Evolutionary conservation across 257 asterid genomes (phyloP), one percentile per base, ranked within the genome.

Genomic region (Salvia rosmarinus): DNA sequence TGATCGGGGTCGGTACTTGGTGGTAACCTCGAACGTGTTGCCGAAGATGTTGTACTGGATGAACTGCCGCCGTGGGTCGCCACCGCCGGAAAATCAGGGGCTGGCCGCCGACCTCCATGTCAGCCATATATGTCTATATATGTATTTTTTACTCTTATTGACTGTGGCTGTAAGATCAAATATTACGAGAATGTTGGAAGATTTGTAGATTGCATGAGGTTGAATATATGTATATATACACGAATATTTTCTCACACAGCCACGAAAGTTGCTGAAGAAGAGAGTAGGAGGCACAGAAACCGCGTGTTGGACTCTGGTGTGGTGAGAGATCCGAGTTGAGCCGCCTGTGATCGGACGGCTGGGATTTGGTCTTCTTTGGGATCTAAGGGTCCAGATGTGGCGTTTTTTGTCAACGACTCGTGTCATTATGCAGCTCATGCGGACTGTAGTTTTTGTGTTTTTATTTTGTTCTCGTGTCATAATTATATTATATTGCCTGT

Each of bases 41-140:
- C 98, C 98, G 75, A 88, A 92, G 30, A 92, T 92, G 39, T 92
- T 87, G 58, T 92, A 92, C 64, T 92, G 98, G 72, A 92, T 90
- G 71, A 92, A 92, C 95, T 72, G 13, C 98, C 98, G 4, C 95
- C 95, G 76, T 90, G 96, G 80, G 95, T 88, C 56, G 85, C 86
- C 61, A 80, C 81, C 39, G 96, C 93, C 65, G 97, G 91, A 69
- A 91, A 95, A 12, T 89, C 96, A 1, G 91, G 87, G 78, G 81
- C 79, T 85, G 96, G 60, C 82, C 90, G 69, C 77, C 79, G 66
- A 11, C 50, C 82, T 73, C 78, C 89, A 74, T 73, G 37, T 83
- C 92, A 55, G 86, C 84, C 87, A 86, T 89, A 20, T 52, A 30
- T 11, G 0, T 25, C 30, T 25, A 25, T 25, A 25, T 25, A 3